phyloP scores from a whole-genome alignment of 2,329 filamentous ascomycete genomes.

The Diaporthe helianthi region DNA sequence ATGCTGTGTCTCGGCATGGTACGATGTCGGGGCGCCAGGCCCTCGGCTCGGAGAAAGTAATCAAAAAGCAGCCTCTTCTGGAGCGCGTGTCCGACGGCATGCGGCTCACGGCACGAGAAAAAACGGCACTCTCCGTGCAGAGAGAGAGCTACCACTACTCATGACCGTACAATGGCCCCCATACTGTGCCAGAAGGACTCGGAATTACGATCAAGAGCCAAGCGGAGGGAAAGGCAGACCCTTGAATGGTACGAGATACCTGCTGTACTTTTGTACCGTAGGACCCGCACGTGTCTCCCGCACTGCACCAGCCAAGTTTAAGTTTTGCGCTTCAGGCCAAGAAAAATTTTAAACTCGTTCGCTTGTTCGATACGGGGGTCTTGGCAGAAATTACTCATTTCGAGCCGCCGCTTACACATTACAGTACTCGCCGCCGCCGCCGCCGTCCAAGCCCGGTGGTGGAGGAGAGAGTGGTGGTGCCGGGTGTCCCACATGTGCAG shows the following conservation, averaged over 20 bases:
- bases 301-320: neutral
- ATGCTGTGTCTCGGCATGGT: constrained; percentile 3
- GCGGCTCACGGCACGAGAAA: constrained; percentile 10
- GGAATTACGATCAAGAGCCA: neutral
- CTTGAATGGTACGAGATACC: neutral
- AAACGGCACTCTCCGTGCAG: neutral
- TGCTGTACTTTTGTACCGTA: neutral
- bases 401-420: no score
- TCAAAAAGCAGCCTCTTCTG: neutral
- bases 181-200: neutral
- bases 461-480: neutral
- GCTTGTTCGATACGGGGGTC: constrained; percentile 24
- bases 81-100: neutral
- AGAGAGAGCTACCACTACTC: neutral
- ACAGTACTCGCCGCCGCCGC: neutral
- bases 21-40: constrained; percentile 12
- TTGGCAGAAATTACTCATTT: constrained; percentile 17
- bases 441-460: neutral
- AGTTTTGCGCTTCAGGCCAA: constrained; percentile 27
- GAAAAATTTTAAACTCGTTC: constrained; percentile 34
- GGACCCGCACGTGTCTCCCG: constrained; percentile 3
- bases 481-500: no score
- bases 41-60: constrained; percentile 24
- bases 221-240: neutral
- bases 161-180: neutral